A percentile compares a stretch with the other conserved stretches of the same genome.
These are phyloP conservation scores for Ambispora gerdemannii DNA, from an alignment of 192 early-diverging fungal genomes.

Conservation along the genomic window DNA sequence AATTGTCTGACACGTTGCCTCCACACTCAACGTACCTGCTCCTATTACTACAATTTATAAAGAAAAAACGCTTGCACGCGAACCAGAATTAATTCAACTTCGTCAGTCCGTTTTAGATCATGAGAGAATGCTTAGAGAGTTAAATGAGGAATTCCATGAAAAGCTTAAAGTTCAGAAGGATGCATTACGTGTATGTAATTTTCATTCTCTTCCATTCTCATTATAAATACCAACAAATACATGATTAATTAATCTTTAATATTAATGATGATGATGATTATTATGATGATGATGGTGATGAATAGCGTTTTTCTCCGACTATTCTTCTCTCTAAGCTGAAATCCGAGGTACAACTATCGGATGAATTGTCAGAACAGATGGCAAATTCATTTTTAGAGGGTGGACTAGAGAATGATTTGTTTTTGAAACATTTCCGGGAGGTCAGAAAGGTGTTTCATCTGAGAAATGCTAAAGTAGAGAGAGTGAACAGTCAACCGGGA, in stretches of 20 bases:
- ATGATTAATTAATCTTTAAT: conserved; percentile 1
- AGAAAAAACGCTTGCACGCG: conserved; percentile 26
- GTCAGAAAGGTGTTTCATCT: conserved; percentile 50
- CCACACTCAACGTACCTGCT: neutral
- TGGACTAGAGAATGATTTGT: conserved; percentile 38
- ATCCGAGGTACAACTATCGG: conserved; percentile 38
- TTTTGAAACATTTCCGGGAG: conserved; percentile 49
- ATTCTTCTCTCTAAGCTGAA: conserved; percentile 39
- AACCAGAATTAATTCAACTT: conserved; percentile 24
- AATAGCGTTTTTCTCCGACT: conserved; percentile 38
- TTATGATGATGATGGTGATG: neutral
- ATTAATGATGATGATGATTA: neutral
- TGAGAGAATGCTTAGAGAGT: neutral
- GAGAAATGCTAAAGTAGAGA: conserved; percentile 41
- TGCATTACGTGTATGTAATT: conserved; percentile 8
- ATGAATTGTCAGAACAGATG: conserved; percentile 46
- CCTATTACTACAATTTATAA: neutral
- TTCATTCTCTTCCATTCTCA: neutral
- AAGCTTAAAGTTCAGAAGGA: conserved; percentile 26
- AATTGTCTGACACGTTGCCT: neutral
- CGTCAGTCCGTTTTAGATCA: neutral
- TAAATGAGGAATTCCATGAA: conserved; percentile 8
- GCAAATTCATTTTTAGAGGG: conserved; percentile 45
- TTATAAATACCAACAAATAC: neutral
- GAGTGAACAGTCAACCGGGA: conserved; percentile 32